A percentile compares a stretch with the other conserved stretches of the same genome.
These are phyloP conservation scores for Aspergillus felis DNA, from an alignment of 2,329 filamentous ascomycete genomes.

Conservation along the genomic window DNA sequence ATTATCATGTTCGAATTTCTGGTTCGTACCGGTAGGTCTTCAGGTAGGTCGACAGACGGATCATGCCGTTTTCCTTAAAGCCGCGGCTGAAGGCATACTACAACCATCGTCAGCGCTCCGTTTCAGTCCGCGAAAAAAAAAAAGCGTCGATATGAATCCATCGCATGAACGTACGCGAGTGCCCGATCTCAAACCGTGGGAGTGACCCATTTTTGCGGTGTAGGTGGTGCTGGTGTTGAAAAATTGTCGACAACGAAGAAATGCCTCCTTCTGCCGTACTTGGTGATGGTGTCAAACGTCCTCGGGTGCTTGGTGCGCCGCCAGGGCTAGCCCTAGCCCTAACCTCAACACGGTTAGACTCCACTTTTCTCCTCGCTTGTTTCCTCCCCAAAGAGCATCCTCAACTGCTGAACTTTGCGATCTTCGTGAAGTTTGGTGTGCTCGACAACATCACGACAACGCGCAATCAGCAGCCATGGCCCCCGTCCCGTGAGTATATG, in stretches of 20 bases:
- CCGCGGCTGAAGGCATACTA: constrained; percentile 88
- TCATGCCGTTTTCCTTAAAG: constrained; percentile 95
- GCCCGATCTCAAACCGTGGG: constrained; percentile 80
- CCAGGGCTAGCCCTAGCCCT: constrained; percentile 23
- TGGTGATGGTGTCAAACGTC: constrained; percentile 20
- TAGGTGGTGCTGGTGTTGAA: constrained; percentile 41
- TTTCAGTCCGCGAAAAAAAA: constrained; percentile 8
- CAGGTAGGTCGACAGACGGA: constrained; percentile 90
- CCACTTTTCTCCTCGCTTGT: constrained; percentile 21
- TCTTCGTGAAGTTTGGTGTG: constrained; percentile 24
- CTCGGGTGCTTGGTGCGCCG: constrained; percentile 26
- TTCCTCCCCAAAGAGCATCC: constrained; percentile 17
- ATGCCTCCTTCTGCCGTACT: constrained; percentile 23
- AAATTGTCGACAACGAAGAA: constrained; percentile 36
- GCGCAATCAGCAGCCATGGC: constrained; percentile 40
- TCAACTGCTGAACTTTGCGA: constrained; percentile 17
- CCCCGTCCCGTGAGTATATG: constrained; percentile 40
- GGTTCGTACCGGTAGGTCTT: constrained; percentile 75
- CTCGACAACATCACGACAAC: constrained; percentile 37
- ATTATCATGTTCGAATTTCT: constrained; percentile 12
- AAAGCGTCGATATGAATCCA: constrained; percentile 1
- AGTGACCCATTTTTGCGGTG: constrained; percentile 74
- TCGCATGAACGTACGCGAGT: constrained; percentile 64
- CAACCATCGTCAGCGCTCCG: constrained; percentile 29
- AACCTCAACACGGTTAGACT: constrained; percentile 12